Evolutionary conservation across 129 eudicot genomes (phyloP), one percentile per base, ranked within the genome.

Genomic region (Saposhnikovia divaricata): DNA sequence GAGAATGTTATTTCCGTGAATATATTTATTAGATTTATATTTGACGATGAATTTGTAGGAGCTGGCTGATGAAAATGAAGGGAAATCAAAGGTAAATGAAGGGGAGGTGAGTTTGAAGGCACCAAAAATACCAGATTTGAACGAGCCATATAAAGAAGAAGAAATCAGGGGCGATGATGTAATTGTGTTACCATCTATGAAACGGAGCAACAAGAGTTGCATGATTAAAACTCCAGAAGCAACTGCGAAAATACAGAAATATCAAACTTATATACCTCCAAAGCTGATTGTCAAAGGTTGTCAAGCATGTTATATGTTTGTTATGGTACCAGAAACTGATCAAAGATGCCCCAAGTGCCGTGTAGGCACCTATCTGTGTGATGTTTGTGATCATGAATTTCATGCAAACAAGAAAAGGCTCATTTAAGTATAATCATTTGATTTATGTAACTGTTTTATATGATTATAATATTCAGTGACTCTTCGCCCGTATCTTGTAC

Each of bases 241-340:
- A 53, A 53, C 63, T 0, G 21, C 23, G 63, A 16, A 53, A 2
- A 19, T 53, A 2, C 63, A 53, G 27, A 53, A 53, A 53, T 21
- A 53, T 53, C 25, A 53, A 53, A 53, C 25, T 19, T 19, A 15
- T 27, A 38, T 12, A 27, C 43, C 42, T 19, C 10, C 75, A 38
- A 70, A 70, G 43, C 25, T 38, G 9, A 6, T 15, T 38, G 4
- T 34, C 1, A 70, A 28, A 42, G 75, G 75, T 1, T 70, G 75
- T 70, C 75, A 70, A 16, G 42, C 75, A 16, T 38, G 75, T 46
- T 70, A 70, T 34, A 70, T 28, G 25, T 70, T 70, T 38, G 75
- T 70, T 27, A 70, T 70, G 75, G 46, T 70, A 14, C 45, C 25
- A 6, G 75, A 70, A 70, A 42, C 25, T 34, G 75, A 70, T 38